phyloP scores from a whole-genome alignment of 139 green algal genomes.

The Asterochloris sp. region DNA sequence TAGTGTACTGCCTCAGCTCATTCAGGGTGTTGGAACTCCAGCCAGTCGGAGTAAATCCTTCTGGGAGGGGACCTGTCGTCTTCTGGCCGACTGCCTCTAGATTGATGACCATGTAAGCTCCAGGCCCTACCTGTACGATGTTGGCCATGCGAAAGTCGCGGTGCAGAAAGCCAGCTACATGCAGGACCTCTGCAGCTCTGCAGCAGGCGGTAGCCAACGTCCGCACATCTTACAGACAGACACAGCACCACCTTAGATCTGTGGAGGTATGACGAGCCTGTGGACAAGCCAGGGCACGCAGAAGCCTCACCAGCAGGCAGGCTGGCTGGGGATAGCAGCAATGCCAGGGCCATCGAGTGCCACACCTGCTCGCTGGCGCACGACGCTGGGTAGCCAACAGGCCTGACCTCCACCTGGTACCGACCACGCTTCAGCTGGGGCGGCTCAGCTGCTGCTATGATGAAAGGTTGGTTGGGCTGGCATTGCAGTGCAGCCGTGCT shows the following conservation, averaged over 20 bases:
- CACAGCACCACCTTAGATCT: not conserved
- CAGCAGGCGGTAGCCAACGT: not conserved
- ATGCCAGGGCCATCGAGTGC: not conserved
- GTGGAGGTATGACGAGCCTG: not conserved
- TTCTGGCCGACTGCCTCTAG: not conserved
- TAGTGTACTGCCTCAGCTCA: not conserved
- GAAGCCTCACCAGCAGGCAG: not conserved
- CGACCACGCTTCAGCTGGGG: too few relatives aligned
- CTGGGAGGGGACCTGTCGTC: not conserved
- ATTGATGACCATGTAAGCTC: conserved; percentile 3
- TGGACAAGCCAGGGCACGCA: not conserved
- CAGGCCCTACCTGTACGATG: conserved; percentile 1
- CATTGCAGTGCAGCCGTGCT: too few relatives aligned
- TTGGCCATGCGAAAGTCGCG: conserved; percentile 8
- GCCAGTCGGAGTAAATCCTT: not conserved
- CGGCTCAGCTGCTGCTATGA: too few relatives aligned
- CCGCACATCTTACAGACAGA: conserved; percentile 4
- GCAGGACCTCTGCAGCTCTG: not conserved
- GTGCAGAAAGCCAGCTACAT: not conserved
- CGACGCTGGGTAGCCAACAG: not conserved
- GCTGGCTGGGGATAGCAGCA: not conserved
- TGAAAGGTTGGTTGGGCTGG: too few relatives aligned
- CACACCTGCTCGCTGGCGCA: conserved; percentile 1
- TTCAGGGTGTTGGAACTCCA: not conserved
- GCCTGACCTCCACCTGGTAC: not conserved